These are phyloP conservation scores for Sutorius australiensis DNA, from an alignment of 768 basidiomycete species.

Conservation along the genomic window DNA sequence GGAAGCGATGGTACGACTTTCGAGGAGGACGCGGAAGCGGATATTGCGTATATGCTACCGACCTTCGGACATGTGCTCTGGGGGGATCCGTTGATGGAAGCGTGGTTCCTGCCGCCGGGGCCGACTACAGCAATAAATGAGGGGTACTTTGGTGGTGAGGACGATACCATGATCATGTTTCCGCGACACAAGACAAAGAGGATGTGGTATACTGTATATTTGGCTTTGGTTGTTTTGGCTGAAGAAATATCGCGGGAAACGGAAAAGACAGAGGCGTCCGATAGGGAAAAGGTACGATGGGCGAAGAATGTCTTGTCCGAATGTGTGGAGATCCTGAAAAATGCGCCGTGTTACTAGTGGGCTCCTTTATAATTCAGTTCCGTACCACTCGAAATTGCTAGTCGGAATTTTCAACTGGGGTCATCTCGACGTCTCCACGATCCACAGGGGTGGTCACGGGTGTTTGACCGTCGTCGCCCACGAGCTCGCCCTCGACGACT, in stretches of 20 bases:
- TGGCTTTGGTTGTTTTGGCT: slow-evolving; percentile 52
- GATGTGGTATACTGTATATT: slow-evolving; percentile 70
- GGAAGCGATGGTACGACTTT: slow-evolving; percentile 5
- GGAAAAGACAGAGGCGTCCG: slow-evolving; percentile 18
- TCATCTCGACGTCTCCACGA: slow-evolving; percentile 26
- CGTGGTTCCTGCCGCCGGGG: slow-evolving; percentile 50
- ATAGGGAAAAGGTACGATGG: slow-evolving; percentile 34
- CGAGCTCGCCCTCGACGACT: slow-evolving; percentile 34
- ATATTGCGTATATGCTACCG: slow-evolving; percentile 36
- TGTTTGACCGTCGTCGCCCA: slow-evolving; percentile 29
- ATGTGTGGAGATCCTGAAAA: slow-evolving; percentile 44
- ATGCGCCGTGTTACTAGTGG: slow-evolving; percentile 32
- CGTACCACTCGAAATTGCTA: slow-evolving; percentile 2
- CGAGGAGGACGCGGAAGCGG: slow-evolving; percentile 20
- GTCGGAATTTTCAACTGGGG: neutral
- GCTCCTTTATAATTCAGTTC: neutral
- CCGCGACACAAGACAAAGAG: slow-evolving; percentile 71
- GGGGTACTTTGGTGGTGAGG: slow-evolving; percentile 49
- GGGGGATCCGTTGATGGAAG: slow-evolving; percentile 75
- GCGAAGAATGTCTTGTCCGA: slow-evolving; percentile 38
- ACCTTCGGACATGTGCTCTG: slow-evolving; percentile 55
- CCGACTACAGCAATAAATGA: slow-evolving; percentile 52
- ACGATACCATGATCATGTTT: slow-evolving; percentile 49
- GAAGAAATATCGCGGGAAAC: slow-evolving; percentile 30
- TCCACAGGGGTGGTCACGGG: slow-evolving; percentile 21